Conservation (phyloP, 1,139 yeast species). For the Suhomyces wounanorum region DNA sequence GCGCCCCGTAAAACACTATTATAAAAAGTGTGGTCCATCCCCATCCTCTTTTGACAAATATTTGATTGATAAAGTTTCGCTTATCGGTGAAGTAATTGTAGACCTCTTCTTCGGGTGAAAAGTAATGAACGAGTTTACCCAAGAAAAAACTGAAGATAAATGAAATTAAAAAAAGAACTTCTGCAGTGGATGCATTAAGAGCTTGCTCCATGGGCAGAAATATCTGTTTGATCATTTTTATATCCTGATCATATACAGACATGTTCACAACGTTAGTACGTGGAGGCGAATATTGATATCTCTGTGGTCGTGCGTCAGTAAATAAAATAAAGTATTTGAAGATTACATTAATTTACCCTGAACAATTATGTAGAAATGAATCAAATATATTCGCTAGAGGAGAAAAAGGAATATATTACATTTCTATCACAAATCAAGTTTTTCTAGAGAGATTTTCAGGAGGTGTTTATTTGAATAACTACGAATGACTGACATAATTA, state of each 20-base stretch:
- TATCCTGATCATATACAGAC: slow-evolving; percentile 27
- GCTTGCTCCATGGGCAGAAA: slow-evolving; percentile 11
- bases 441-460: too few species aligned
- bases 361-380: too few species aligned
- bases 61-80: slow-evolving; percentile 63
- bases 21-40: slow-evolving; percentile 70
- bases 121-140: slow-evolving; percentile 36
- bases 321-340: neutral
- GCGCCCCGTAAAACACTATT: slow-evolving; percentile 28
- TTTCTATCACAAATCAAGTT: too few species aligned
- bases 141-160: slow-evolving; percentile 34
- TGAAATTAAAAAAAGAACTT: slow-evolving; percentile 30
- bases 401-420: too few species aligned
- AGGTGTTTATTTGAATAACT: too few species aligned
- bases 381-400: too few species aligned
- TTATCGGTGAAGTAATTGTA: slow-evolving; percentile 63
- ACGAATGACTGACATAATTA: too few species aligned
- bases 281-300: neutral
- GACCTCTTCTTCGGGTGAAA: slow-evolving; percentile 40
- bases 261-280: neutral
- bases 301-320: neutral
- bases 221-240: slow-evolving; percentile 7
- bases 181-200: slow-evolving; percentile 22
- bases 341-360: too few species aligned
- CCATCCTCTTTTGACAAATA: slow-evolving; percentile 91